Base-by-base conservation (phyloP, 2,329 filamentous ascomycete species). In the Rhinocladiella mackenziei region DNA sequence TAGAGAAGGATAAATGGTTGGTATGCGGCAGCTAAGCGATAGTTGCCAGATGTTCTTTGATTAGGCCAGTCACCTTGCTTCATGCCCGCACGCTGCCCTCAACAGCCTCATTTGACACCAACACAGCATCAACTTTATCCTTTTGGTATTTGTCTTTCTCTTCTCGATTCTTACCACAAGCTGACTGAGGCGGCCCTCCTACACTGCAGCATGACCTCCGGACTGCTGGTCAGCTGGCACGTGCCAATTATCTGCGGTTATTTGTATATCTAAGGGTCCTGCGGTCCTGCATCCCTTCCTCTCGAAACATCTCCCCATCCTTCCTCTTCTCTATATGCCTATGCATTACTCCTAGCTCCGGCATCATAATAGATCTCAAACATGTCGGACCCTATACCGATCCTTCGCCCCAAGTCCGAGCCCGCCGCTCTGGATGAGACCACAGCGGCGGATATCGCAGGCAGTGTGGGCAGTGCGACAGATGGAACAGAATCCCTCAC, bases 401-500 rank as follows among this genome's bases (percentile, higher is more conserved):
- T 58, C 14, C 51, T 54, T 13, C 59, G 55, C 42, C 45, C 54
- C 38, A 57, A 54, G 36, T 58, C 58, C 5, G 56, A 59, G n/a
- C 45, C 53, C 14, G 40, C 43, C 23, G 29, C 45, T 17, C 20
- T 38, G 3, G 49, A 57, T 31, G 54, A 60, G 10, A 30, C 40
- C 5, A 31, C 53, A 7, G 40, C 51, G 8, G 48, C 51, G 13
- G 50, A 57, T 22, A 33, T 56, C 19, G 30, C 50, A 10, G 48
- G 45, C 28, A 48, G 38, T 35, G 17, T 22, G 1, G 17, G 7
- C n/a, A 32, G 39, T 18, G 52, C n/a, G n/a, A n/a, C 47, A 11
- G 51, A 57, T n/a, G 38, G 31, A 35, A 32, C 47, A 34, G 50
- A 48, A 3, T 36, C 45, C 74, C 73, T 40, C 35, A 64, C 65